Evolutionary conservation across 2,329 filamentous ascomycete species (phyloP).

Genomic region (Penicillium italicum): DNA sequence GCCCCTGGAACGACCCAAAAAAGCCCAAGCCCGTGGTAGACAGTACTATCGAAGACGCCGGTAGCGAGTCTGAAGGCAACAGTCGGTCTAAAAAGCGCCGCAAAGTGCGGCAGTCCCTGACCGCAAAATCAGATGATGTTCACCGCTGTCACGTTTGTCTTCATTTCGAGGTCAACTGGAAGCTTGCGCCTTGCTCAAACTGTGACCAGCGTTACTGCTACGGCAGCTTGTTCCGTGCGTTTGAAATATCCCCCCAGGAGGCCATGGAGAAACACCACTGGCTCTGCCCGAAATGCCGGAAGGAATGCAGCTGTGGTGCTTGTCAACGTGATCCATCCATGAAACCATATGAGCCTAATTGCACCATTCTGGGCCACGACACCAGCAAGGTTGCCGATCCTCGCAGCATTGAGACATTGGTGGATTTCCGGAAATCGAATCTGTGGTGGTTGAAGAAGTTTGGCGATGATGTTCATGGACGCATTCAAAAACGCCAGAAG

Average conservation of each 20-base stretch:
- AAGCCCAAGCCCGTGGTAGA: conserved; percentile 50
- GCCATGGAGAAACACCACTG: conserved; percentile 78
- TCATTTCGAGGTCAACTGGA: conserved; percentile 76
- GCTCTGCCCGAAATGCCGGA: conserved; percentile 82
- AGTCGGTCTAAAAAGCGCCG: conserved; percentile 61
- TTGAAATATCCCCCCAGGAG: conserved; percentile 80
- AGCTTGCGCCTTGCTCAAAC: conserved; percentile 73
- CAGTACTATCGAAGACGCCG: conserved; percentile 29
- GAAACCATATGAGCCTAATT: conserved; percentile 78
- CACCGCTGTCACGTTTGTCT: conserved; percentile 76
- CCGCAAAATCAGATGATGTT: conserved; percentile 51
- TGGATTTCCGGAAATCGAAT: conserved; percentile 89
- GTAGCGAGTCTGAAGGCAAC: conserved; percentile 56
- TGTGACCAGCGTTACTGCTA: conserved; percentile 84
- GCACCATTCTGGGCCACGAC: conserved; percentile 83
- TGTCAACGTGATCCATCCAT: conserved; percentile 70
- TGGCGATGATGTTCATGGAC: conserved; percentile 46
- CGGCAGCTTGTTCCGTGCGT: conserved; percentile 85
- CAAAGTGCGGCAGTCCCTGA: conserved; percentile 51
- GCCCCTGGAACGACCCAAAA: conserved; percentile 77
- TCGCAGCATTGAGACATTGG: conserved; percentile 81
- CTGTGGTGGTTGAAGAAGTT: conserved; percentile 71
- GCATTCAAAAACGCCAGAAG: conserved; percentile 48
- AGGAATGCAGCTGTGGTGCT: conserved; percentile 79
- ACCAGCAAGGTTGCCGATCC: conserved; percentile 87